Evolutionary conservation across 2,329 filamentous ascomycete species (phyloP), one percentile per base, ranked within the genome.

Genomic region (Davidsoniella australis): DNA sequence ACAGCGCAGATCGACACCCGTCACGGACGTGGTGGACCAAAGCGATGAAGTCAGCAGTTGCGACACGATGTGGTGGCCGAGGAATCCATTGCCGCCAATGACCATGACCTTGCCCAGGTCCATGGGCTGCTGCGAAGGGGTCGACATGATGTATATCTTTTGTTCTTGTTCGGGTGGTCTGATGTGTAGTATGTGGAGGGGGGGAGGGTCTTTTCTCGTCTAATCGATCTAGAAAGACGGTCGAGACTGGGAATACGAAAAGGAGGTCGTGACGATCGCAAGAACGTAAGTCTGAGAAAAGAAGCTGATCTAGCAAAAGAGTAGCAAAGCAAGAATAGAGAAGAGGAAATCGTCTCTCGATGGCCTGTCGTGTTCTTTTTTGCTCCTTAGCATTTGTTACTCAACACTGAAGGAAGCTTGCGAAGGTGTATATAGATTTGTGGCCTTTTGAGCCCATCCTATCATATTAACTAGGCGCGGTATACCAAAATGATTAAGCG

Each of bases 71-170:
- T 89, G 82, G 66, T 84, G 80, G 61, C 85, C 85, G 14, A 91
- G 73, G 66, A 91, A 89, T 56, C 85, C 85, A 62, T 85, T 88
- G 61, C 85, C 85, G 59, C 85, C 85, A 57, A 89, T 78, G 56
- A 91, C 79, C 57, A 88, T 71, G 58, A 87, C 81, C 55, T 73
- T 76, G 60, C 82, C 82, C 47, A 87, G 69, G 49, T 63, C 55
- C 46, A 41, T 40, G 50, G 26, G 48, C 29, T 33, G 4, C 12
- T 33, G 29, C 29, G 29, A 33, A 12, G 29, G 29, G 12, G 29
- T 33, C 12, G 29, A 33, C 29, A 33, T 33, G 29, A 9, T 9
- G 12, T 9, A 12, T 12, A 23, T 23, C 20, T 23, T 23, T 12
- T 33, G 5, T 12, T 33, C 12, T 33, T 33, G 6, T 33, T 33